Conservation (phyloP, 2,329 filamentous ascomycete genomes). For the Meredithiella fracta region DNA sequence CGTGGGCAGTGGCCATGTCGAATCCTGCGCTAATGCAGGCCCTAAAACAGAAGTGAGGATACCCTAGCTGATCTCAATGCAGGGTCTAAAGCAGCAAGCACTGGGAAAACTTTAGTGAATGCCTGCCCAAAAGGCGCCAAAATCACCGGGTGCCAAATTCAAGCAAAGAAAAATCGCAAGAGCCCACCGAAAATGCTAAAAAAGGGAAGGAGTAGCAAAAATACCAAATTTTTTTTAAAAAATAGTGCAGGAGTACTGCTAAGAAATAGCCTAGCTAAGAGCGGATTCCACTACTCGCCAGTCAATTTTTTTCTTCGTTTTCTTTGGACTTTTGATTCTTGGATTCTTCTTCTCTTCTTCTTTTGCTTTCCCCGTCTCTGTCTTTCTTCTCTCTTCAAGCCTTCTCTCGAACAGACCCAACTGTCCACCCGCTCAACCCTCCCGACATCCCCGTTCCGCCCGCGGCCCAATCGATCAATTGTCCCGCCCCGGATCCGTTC, state of each 20-base stretch:
- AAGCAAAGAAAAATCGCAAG: not conserved
- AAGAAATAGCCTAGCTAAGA: not conserved
- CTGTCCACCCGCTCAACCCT: not conserved
- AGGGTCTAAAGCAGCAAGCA: too few relatives aligned
- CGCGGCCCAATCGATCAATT: constrained; percentile 5
- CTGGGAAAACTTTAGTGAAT: too few relatives aligned
- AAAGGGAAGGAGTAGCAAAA: not conserved
- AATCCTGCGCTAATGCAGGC: not conserved
- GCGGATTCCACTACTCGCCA: not conserved
- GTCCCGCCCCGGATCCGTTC: constrained; percentile 6
- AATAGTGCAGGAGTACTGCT: not conserved
- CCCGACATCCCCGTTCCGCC: constrained; percentile 7
- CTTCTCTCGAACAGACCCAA: constrained; percentile 1
- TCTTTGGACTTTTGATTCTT: not conserved
- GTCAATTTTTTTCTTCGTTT: constrained; percentile 1
- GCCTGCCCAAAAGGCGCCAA: not conserved
- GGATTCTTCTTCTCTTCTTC: constrained; percentile 2
- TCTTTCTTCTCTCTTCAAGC: constrained; percentile 4
- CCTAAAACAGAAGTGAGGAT: not conserved
- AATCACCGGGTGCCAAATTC: not conserved
- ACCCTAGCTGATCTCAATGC: too few relatives aligned
- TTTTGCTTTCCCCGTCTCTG: constrained; percentile 6
- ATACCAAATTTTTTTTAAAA: not conserved
- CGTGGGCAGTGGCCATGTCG: not conserved
- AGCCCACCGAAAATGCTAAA: not conserved